Percentiles rank a stretch among this genome's conserved stretches.
Evolutionary conservation across 768 basidiomycete genomes (phyloP).

Genomic region (Trichaptum fuscoviolaceum): DNA sequence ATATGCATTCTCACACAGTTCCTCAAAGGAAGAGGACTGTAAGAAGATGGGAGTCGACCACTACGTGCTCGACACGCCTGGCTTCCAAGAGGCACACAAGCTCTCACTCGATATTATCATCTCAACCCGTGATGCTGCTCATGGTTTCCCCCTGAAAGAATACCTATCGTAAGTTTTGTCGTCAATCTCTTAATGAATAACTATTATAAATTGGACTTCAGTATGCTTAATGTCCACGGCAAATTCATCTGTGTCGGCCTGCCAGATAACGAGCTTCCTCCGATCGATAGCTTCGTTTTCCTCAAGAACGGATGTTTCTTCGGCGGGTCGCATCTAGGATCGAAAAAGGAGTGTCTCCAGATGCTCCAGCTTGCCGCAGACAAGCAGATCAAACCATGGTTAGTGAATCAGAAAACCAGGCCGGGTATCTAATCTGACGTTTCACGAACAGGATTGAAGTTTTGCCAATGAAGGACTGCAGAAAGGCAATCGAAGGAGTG

Average conservation of each 20-base stretch:
- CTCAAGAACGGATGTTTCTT: slow-evolving; percentile 17
- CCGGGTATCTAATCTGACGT: neutral
- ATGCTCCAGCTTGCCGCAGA: slow-evolving; percentile 39
- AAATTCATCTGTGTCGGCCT: slow-evolving; percentile 35
- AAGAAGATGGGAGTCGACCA: slow-evolving; percentile 33
- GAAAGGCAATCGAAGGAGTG: slow-evolving; percentile 31
- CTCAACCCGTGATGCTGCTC: slow-evolving; percentile 29
- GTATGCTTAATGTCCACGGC: slow-evolving; percentile 29
- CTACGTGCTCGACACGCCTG: slow-evolving; percentile 30
- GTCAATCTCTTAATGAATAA: neutral
- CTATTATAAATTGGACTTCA: slow-evolving; percentile 4
- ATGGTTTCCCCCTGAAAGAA: slow-evolving; percentile 28
- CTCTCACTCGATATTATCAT: slow-evolving; percentile 36
- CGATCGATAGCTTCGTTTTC: slow-evolving; percentile 27
- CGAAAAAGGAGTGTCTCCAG: slow-evolving; percentile 31
- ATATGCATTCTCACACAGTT: slow-evolving; percentile 33
- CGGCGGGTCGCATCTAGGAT: slow-evolving; percentile 35
- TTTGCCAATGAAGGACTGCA: slow-evolving; percentile 29
- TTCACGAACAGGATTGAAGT: slow-evolving; percentile 15
- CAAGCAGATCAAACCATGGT: slow-evolving; percentile 32
- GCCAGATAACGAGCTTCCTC: slow-evolving; percentile 28
- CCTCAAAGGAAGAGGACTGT: slow-evolving; percentile 31
- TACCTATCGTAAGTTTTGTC: slow-evolving; percentile 19
- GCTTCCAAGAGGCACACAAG: slow-evolving; percentile 20
- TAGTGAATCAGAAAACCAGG: slow-evolving; percentile 24